A percentile compares a stretch with the other conserved stretches of the same genome.
phyloP scores from a whole-genome alignment of 2,329 filamentous ascomycete species.

The Huntiella bhutanensis region DNA sequence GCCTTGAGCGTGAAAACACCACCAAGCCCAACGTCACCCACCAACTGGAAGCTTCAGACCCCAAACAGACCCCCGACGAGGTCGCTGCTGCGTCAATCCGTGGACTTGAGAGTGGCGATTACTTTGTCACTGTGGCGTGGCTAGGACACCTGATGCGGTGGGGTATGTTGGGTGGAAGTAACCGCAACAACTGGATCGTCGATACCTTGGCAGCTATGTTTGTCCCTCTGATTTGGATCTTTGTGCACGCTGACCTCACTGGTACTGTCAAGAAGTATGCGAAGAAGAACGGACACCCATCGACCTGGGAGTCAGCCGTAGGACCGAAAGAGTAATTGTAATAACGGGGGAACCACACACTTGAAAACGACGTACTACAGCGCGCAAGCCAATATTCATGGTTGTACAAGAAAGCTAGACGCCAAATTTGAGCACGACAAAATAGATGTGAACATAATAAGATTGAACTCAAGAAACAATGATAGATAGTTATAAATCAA shows the following conservation, averaged over 20 bases:
- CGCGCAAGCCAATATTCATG: too few species aligned
- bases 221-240: constrained; percentile 35
- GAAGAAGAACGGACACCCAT: constrained; percentile 39
- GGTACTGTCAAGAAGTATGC: constrained; percentile 36
- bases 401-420: too few species aligned
- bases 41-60: constrained; percentile 66
- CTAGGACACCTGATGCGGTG: constrained; percentile 56
- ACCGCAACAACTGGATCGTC: constrained; percentile 38
- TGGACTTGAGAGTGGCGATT: constrained; percentile 64
- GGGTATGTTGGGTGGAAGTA: constrained; percentile 32
- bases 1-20: constrained; percentile 54
- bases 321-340: constrained; percentile 4
- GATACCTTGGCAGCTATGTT: constrained; percentile 40
- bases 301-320: constrained; percentile 21
- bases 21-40: constrained; percentile 67
- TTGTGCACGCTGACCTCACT: constrained; percentile 37
- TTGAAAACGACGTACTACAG: too few species aligned
- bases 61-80: constrained; percentile 55
- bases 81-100: constrained; percentile 53
- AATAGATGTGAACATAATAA: not conserved
- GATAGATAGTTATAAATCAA: not conserved
- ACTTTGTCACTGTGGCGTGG: constrained; percentile 57
- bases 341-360: too few species aligned
- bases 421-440: too few species aligned
- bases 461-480: not conserved